Percentiles rank a stretch among this genome's conserved stretches.
phyloP scores from a whole-genome alignment of 108 stramenopile species.

The Aureococcus anophagefferens region DNA sequence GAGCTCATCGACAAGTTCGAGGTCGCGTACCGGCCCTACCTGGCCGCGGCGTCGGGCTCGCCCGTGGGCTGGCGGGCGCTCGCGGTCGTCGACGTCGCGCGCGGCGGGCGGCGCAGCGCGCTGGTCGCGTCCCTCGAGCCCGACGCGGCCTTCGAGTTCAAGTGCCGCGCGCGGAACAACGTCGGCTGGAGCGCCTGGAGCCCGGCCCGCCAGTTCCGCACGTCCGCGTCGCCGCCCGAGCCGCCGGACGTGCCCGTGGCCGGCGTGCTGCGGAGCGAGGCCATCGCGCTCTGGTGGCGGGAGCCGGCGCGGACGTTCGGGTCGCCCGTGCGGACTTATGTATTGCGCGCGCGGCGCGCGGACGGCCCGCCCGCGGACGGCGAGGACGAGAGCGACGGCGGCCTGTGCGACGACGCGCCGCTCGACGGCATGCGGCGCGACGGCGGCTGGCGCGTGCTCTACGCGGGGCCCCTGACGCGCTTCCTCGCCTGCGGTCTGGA shows the following conservation, averaged over 20 bases:
- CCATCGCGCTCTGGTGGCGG: neutral
- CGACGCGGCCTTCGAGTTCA: neutral
- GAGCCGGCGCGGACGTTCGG: neutral
- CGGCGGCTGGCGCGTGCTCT: neutral
- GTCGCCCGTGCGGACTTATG: neutral
- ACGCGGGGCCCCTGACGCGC: neutral
- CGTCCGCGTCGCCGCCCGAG: neutral
- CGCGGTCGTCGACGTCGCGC: neutral
- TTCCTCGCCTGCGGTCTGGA: neutral
- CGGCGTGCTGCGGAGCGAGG: neutral
- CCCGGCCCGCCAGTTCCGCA: neutral
- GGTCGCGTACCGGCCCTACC: neutral
- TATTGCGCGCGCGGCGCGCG: neutral
- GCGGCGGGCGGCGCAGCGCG: neutral
- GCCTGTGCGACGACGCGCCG: no score
- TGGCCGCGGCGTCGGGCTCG: neutral
- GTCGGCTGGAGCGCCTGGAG: neutral
- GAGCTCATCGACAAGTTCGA: neutral
- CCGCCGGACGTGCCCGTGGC: neutral
- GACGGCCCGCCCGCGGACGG: neutral
- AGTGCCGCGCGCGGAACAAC: neutral
- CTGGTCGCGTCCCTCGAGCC: neutral
- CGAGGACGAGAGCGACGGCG: no score
- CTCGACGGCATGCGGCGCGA: neutral
- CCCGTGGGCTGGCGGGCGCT: neutral